A percentile compares a stretch with the other conserved stretches of the same genome.
Conservation (phyloP, 768 basidiomycete genomes). For the Pulveroboletus ravenelii region DNA sequence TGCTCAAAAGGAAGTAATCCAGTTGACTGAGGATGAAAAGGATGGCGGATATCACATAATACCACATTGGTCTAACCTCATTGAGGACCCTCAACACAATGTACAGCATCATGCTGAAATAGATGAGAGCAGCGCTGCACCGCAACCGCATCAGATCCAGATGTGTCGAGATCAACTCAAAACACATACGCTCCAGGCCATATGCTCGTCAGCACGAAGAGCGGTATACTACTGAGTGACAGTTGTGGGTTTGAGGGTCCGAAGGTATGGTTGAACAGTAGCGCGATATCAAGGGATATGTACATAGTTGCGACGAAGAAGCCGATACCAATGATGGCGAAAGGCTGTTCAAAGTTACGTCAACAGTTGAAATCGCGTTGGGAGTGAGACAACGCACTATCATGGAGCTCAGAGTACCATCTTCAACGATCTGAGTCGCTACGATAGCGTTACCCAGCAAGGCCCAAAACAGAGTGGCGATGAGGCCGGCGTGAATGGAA, state of each 20-base stretch:
- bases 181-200: conserved; percentile 71
- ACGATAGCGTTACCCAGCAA: conserved; percentile 73
- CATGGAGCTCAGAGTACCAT: conserved; percentile 70
- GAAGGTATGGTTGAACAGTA: conserved; percentile 59
- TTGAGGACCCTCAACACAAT: conserved; percentile 72
- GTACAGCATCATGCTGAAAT: conserved; percentile 72
- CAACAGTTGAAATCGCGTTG: background rate
- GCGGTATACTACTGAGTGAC: conserved; percentile 57
- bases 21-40: conserved; percentile 80
- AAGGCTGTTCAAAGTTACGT: conserved; percentile 44
- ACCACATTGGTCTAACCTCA: conserved; percentile 77
- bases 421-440: conserved; percentile 89
- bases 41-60: conserved; percentile 66
- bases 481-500: conserved; percentile 74
- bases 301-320: conserved; percentile 75
- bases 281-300: conserved; percentile 76
- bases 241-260: conserved; percentile 55
- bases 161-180: background rate
- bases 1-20: conserved; percentile 75
- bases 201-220: conserved; percentile 78
- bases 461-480: conserved; percentile 76
- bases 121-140: conserved; percentile 57
- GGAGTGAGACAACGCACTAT: conserved; percentile 42
- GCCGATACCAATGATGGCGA: conserved; percentile 47
- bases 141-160: background rate